Evolutionary conservation across 805 yeast species (phyloP), one percentile per base, ranked within the genome.

Genomic region (Metschnikowia henanensis): DNA sequence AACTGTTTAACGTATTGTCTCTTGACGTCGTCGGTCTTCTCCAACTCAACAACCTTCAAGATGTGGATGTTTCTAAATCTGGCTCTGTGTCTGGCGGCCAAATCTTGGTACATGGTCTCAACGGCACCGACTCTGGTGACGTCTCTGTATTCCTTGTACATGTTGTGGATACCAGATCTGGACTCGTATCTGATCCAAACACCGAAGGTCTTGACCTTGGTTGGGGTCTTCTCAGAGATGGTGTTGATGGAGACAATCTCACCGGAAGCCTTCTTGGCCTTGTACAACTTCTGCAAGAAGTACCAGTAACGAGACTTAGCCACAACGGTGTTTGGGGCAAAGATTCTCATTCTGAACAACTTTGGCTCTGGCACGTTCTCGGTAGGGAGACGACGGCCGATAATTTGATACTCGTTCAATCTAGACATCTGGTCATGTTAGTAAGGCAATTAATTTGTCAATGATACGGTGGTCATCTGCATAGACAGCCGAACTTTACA

Each of bases 251-350:
- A 79, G 66, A 94, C 96, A 70, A 94, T 80, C 82, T 94, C 99
- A 87, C 99, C 99, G 70, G 96, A 89, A 66, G 99, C 94, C 83
- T 88, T 90, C 94, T 94, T 94, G 73, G 94, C 97, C 84, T 95
- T 92, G 88, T 92, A 96, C 76, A 94, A 84, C 79, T 90, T 91
- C 79, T 92, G 96, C 80, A 94, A 86, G 84, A 94, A 94, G 84
- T 94, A 94, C 99, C 99, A 94, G 96, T 89, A 94, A 82, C 99
- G 92, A 68, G 99, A 94, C 85, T 94, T 94, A 73, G 99, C 99
- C 75, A 94, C 95, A 75, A 94, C 98, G 65, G 82, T 87, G 82
- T 94, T 94, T 68, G 96, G 91, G 72, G 99, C 99, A 76, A 94
- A 94, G 79, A 94, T 90, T 84, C 97, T 90, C 98, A 94, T 94